phyloP scores from a whole-genome alignment of 2,329 filamentous ascomycete species.

The Orbilia ellipsospora region DNA sequence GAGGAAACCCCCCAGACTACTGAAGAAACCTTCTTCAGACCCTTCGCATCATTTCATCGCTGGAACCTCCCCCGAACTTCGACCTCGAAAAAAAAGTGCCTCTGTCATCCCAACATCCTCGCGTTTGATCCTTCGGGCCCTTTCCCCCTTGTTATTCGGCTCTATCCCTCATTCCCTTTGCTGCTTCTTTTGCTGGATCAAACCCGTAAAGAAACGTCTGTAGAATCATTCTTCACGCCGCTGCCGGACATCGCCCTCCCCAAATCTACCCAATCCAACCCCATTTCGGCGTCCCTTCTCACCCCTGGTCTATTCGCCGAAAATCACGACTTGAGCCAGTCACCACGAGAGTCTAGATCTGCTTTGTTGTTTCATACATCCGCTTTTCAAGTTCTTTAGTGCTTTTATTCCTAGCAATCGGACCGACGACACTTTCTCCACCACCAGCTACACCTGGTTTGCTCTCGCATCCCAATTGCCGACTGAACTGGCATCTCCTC shows the following conservation, averaged over 20 bases:
- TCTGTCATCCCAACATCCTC: slow-evolving; percentile 17
- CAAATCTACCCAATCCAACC: slow-evolving; percentile 16
- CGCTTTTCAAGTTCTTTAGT: slow-evolving; percentile 11
- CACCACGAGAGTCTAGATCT: background rate
- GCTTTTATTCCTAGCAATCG: slow-evolving; percentile 4
- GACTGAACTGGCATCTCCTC: slow-evolving; percentile 18
- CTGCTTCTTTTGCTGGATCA: slow-evolving; percentile 5
- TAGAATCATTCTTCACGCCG: slow-evolving; percentile 32
- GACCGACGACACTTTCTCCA: slow-evolving; percentile 12
- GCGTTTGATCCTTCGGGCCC: background rate
- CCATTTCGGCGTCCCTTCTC: slow-evolving; percentile 22
- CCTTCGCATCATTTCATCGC: slow-evolving; percentile 21
- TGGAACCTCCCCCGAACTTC: slow-evolving; percentile 36
- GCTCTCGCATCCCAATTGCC: slow-evolving; percentile 23
- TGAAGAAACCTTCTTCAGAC: slow-evolving; percentile 35
- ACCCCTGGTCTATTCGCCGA: slow-evolving; percentile 15
- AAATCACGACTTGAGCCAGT: background rate
- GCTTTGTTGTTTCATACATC: slow-evolving; percentile 15
- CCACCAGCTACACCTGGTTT: slow-evolving; percentile 10
- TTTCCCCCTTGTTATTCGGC: slow-evolving; percentile 11
- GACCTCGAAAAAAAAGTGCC: slow-evolving; percentile 7
- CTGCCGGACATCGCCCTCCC: slow-evolving; percentile 31
- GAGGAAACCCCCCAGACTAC: slow-evolving; percentile 22
- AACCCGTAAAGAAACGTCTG: slow-evolving; percentile 22
- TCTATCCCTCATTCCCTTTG: slow-evolving; percentile 10